Evolutionary conservation across 768 basidiomycete species (phyloP).

Genomic region (Serendipita indica): DNA sequence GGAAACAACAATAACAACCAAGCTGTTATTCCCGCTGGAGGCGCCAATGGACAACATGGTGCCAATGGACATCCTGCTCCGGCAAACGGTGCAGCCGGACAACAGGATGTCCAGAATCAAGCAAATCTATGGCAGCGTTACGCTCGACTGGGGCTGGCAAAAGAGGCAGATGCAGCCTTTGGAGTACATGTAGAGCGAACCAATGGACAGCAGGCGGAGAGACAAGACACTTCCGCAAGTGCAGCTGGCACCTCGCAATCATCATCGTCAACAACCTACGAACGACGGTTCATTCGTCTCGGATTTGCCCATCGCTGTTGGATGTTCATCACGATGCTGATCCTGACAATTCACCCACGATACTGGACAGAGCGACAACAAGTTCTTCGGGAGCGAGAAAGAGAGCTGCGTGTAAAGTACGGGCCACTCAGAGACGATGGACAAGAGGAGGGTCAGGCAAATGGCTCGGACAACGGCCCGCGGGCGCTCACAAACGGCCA

Average conservation of each 20-base stretch:
- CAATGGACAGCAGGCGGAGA: neutral
- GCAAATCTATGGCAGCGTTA: neutral
- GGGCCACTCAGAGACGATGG: neutral
- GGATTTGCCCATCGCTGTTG: neutral
- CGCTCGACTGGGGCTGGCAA: neutral
- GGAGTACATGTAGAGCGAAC: neutral
- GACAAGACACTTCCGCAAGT: neutral
- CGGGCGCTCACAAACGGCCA: neutral
- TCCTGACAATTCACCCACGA: conserved; percentile 1
- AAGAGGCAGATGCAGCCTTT: neutral
- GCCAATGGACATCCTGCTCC: neutral
- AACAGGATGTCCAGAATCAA: neutral
- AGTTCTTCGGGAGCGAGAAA: neutral
- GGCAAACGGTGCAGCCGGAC: neutral
- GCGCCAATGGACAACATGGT: neutral
- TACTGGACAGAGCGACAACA: conserved; percentile 7
- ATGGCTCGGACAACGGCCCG: neutral
- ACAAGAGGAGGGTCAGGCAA: neutral
- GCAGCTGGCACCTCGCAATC: neutral
- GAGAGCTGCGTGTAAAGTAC: neutral
- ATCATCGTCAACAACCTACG: neutral
- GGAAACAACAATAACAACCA: neutral
- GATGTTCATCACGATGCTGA: conserved; percentile 5
- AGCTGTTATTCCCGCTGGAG: neutral
- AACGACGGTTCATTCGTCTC: neutral